Percentiles rank a stretch among this genome's conserved stretches.
phyloP scores from a whole-genome alignment of 352 stramenopile species.

The Phytophthora aleatoria region DNA sequence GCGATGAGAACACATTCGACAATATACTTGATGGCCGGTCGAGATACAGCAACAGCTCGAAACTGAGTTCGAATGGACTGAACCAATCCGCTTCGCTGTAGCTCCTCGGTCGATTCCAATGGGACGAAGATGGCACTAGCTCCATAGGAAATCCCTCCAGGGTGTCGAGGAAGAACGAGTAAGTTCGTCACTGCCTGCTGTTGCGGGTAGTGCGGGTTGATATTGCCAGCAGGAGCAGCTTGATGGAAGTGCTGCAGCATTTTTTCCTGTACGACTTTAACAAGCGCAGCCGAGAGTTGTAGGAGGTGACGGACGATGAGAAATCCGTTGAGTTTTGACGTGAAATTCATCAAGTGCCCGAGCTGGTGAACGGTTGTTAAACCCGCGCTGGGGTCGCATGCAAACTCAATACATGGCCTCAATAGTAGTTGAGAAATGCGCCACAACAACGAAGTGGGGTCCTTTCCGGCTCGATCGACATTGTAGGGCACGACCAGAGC shows the following conservation, averaged over 20 bases:
- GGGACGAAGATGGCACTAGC: constrained; percentile 39
- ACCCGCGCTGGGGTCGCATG: constrained; percentile 15
- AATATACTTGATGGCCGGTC: constrained; percentile 27
- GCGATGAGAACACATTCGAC: constrained; percentile 36
- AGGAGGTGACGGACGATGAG: constrained; percentile 29
- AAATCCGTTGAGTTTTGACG: constrained; percentile 25
- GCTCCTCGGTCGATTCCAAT: constrained; percentile 15
- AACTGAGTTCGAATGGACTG: constrained; percentile 39
- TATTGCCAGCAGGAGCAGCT: not conserved
- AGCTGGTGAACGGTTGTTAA: constrained; percentile 7
- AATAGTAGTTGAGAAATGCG: constrained; percentile 41
- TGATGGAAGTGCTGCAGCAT: constrained; percentile 30
- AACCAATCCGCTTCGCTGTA: constrained; percentile 26
- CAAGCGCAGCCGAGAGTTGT: constrained; percentile 10
- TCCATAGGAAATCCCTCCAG: constrained; percentile 5
- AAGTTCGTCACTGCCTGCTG: constrained; percentile 19
- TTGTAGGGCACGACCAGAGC: constrained; percentile 36
- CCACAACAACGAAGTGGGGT: constrained; percentile 20
- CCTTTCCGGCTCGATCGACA: not conserved
- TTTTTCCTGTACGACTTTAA: constrained; percentile 17
- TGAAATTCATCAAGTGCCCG: constrained; percentile 17
- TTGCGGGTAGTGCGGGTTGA: constrained; percentile 1
- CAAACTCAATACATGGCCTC: constrained; percentile 38
- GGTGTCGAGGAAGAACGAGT: constrained; percentile 22
- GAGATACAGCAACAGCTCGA: constrained; percentile 33